Evolutionary conservation across 805 yeast genomes (phyloP), one percentile per base, ranked within the genome.

Genomic region (Starmerella geochares): DNA sequence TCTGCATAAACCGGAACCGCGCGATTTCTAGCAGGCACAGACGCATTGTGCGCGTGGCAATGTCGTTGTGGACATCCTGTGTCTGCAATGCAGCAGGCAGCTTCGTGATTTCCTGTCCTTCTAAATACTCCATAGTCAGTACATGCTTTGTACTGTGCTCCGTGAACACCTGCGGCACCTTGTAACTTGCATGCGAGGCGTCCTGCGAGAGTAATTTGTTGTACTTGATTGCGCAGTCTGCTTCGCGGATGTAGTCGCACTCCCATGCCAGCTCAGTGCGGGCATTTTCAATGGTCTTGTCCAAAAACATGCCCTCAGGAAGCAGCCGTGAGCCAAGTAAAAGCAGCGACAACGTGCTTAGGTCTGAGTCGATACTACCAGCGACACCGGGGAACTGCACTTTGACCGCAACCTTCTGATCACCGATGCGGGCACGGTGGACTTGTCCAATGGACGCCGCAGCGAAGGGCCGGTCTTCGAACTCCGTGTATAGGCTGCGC

Each of bases 361-460:
- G 75, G 65, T 92, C 98, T 1, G 95, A 84, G 65, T 92, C 96
- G 60, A 92, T 92, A 25, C 94, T 81, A 55, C 83, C 80, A 19
- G 83, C 92, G 11, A 92, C 97, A 8, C 98, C 98, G 0, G 98
- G 98, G 60, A 92, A 92, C 66, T 92, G 98, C 7, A 90, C 88
- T 63, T 92, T 92, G 10, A 90, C 94, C 10, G 94, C 98, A 19
- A 88, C 96, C 33, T 78, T 77, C 23, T 62, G 53, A 19, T 49
- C 37, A 3, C 43, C 48, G 25, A 70, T 56, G 19, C 76, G 78
- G 1, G 95, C 98, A 32, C 72, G 74, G 66, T 92, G 98, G 6
- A 92, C 97, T 67, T 92, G 97, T 2, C 97, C 96, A 56, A 92
- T 92, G 4, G 96, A 86, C 0, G 98, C 95, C 2, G 98, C 96